Evolutionary conservation across 2,329 filamentous ascomycete genomes (phyloP), one percentile per base, ranked within the genome.

Genomic region (Fusarium bulbicola): DNA sequence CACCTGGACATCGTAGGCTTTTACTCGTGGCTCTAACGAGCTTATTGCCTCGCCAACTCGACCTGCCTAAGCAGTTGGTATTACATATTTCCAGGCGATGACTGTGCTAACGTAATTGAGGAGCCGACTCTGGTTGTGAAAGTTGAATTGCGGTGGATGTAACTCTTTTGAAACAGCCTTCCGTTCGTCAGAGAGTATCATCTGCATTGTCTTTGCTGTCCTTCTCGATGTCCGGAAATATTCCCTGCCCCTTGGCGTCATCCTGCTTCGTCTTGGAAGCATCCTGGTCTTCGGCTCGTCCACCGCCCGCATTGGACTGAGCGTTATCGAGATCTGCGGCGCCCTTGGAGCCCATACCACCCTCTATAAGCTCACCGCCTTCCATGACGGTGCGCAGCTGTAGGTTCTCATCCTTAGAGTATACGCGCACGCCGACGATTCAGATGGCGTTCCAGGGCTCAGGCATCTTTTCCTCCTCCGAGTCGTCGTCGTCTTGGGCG

Each of bases 351-450:
- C 87, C 88, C 86, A 89, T 89, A 63, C 88, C 87, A 42, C 83
- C 85, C 76, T 89, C 87, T 32, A 84, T 80, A 7, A 89, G 82
- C 73, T 85, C 83, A 26, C 86, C 87, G 43, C 87, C 87, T 75
- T 89, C 87, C 80, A 89, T 85, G 28, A 90, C 86, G 20, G 88
- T 85, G 42, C 84, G 83, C n/a, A 90, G 79, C 78, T 88, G 84
- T 5, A 90, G 81, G 37, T 82, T 80, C 49, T 26, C 26, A 6
- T 26, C 26, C 26, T 26, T 26, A 76, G 87, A 87, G 78, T 91
- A 92, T 9, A 92, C 86, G 8, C 89, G 85, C 57, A 92, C 81
- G 0, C 90, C 89, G 0, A 92, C 85, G 24, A 91, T 87, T 58
- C 86, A 88, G 49, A 91, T 85, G 9, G 90, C 89, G 76, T 91